Evolutionary conservation across 2,329 filamentous ascomycete genomes (phyloP).

Genomic region (Cordyceps cateniannulata): DNA sequence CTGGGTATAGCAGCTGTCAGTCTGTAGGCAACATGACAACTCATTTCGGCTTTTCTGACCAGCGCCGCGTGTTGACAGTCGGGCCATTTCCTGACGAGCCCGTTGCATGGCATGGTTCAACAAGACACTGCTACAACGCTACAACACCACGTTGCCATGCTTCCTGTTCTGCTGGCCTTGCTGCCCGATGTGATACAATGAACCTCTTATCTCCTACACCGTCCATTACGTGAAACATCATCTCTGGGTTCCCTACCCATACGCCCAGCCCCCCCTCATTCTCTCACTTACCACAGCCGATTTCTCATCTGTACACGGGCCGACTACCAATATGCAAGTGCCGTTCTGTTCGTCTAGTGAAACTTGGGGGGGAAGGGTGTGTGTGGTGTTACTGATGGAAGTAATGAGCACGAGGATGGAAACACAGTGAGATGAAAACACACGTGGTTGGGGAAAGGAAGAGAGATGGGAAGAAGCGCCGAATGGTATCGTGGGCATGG

Average conservation of each 20-base stretch:
- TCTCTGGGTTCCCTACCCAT: not conserved
- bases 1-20: no score
- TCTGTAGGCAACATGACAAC: not conserved
- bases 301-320: not conserved
- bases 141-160: not conserved
- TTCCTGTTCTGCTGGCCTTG: not conserved
- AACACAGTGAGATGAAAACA: no score
- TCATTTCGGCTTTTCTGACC: not conserved
- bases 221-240: not conserved
- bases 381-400: not conserved
- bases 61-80: not conserved
- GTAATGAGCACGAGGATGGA: not conserved
- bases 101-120: not conserved
- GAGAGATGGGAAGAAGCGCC: not conserved
- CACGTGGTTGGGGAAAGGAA: not conserved
- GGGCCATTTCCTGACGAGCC: not conserved
- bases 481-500: no score
- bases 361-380: not conserved
- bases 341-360: conserved; percentile 6
- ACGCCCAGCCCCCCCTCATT: not conserved
- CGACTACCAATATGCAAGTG: conserved; percentile 1
- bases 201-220: not conserved
- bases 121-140: no score
- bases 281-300: not conserved
- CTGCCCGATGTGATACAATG: not conserved